These are phyloP conservation scores for Naganishia vishniacii DNA, from an alignment of 768 basidiomycete species.

Conservation along the genomic window DNA sequence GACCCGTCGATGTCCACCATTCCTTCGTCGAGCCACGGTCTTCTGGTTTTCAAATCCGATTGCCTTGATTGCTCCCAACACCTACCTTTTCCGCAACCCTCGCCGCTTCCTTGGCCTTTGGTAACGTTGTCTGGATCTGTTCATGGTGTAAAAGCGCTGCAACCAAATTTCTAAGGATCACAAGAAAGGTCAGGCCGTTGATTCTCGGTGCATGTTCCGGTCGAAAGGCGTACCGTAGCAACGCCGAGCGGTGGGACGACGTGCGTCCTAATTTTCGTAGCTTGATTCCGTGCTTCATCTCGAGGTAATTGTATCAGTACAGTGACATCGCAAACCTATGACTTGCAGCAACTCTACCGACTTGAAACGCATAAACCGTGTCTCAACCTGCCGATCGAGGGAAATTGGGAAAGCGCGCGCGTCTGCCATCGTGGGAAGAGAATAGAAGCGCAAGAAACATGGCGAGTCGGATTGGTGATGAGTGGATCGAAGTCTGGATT, in stretches of 20 bases:
- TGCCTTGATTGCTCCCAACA: neutral
- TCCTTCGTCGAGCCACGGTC: no score
- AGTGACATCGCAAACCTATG: no score
- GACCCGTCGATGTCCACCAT: no score
- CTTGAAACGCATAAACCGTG: neutral
- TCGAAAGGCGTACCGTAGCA: constrained; percentile 65
- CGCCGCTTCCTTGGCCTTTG: constrained; percentile 88
- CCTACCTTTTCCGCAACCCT: constrained; percentile 84
- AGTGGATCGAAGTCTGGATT: neutral
- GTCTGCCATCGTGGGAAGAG: constrained; percentile 12
- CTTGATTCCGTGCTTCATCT: constrained; percentile 89
- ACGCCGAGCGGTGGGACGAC: constrained; percentile 83
- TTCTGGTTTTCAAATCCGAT: no score
- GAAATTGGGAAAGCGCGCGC: constrained; percentile 7
- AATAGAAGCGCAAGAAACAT: neutral
- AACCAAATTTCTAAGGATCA: constrained; percentile 82
- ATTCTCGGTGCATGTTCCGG: neutral
- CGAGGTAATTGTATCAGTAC: neutral
- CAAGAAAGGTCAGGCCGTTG: neutral
- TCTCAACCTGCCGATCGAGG: constrained; percentile 13
- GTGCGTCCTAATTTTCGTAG: constrained; percentile 88
- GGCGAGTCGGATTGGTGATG: neutral
- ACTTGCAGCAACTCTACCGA: no score
- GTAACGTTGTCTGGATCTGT: constrained; percentile 88
- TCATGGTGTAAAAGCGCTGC: constrained; percentile 91